phyloP scores from a whole-genome alignment of 108 stramenopile genomes.

The Cyclostephanos tholiformis region DNA sequence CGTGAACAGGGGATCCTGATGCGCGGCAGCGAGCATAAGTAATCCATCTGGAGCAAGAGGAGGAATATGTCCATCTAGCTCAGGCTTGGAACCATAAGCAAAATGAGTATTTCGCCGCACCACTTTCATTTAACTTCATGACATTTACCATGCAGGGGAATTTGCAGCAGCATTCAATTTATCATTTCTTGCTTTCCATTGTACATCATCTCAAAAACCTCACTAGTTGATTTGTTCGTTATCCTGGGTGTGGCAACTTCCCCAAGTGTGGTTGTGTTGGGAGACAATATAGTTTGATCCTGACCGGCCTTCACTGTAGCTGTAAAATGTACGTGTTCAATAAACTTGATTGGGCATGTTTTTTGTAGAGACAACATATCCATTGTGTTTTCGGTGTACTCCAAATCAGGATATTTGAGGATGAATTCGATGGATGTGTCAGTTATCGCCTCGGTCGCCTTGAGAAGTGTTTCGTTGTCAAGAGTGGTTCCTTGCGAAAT shows the following conservation, averaged over 20 bases:
- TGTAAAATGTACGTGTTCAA: neutral
- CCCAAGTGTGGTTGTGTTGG: neutral
- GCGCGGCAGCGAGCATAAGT: too few species aligned
- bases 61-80: too few species aligned
- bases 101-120: too few species aligned
- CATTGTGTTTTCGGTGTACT: constrained; percentile 12
- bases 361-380: constrained; percentile 4
- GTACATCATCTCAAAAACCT: too few species aligned
- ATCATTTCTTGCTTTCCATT: neutral
- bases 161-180: too few species aligned
- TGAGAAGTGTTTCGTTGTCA: neutral
- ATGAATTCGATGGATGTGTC: constrained; percentile 10
- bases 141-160: too few species aligned
- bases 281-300: neutral
- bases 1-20: constrained; percentile 29
- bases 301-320: neutral
- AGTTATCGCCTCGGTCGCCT: neutral
- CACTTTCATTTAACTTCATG: too few species aligned
- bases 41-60: too few species aligned
- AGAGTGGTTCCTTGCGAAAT: neutral
- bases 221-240: neutral
- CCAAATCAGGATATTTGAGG: neutral
- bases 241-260: neutral
- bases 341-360: neutral
- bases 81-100: too few species aligned